Percentiles rank a stretch among this genome's conserved stretches.
Conservation (phyloP, 2,329 filamentous ascomycete species). For the Exophiala phaeomuriformis region DNA sequence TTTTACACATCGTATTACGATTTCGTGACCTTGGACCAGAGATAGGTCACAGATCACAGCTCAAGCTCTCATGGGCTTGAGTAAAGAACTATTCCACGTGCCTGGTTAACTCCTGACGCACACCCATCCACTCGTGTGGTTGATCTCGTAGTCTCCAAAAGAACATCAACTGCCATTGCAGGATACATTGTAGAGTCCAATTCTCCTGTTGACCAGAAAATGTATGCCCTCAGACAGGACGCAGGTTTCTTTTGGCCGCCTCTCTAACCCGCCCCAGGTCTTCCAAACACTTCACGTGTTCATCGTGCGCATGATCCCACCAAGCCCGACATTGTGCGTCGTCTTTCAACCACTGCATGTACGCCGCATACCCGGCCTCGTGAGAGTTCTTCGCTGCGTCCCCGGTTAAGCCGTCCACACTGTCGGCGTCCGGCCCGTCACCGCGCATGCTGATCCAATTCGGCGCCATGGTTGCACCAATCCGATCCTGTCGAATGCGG, state of each 20-base stretch:
- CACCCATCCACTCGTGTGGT: too few species aligned
- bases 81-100: too few species aligned
- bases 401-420: background rate
- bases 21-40: too few species aligned
- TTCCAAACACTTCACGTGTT: constrained; percentile 39
- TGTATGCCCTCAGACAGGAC: background rate
- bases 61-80: too few species aligned
- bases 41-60: too few species aligned
- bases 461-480: constrained; percentile 39
- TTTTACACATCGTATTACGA: too few species aligned
- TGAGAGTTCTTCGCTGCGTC: constrained; percentile 5
- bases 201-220: background rate
- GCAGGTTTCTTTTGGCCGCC: constrained; percentile 13
- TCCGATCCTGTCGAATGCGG: constrained; percentile 44
- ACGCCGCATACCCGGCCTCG: constrained; percentile 40
- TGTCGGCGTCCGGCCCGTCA: constrained; percentile 24
- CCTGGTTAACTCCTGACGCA: too few species aligned
- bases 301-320: constrained; percentile 43
- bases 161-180: background rate
- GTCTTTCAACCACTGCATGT: constrained; percentile 41
- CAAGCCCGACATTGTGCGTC: constrained; percentile 41
- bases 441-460: constrained; percentile 49
- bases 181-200: background rate
- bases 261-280: constrained; percentile 35
- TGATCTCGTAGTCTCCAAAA: too few species aligned